Conservation (phyloP, 116 monocot species). For the Zostera marina region DNA sequence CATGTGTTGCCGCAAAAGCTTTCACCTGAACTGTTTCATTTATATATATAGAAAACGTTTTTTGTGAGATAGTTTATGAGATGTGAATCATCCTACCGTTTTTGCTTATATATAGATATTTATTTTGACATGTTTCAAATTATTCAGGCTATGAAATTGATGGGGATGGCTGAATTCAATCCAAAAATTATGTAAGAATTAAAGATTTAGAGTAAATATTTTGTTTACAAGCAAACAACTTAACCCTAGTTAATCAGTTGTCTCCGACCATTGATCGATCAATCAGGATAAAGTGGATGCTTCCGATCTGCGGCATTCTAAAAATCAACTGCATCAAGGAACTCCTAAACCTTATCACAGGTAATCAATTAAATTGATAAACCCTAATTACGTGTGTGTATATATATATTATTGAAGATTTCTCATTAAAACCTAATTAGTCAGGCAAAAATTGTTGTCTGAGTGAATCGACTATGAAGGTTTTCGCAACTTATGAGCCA, state of each 20-base stretch:
- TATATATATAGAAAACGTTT: not conserved
- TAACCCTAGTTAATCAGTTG: too few species aligned
- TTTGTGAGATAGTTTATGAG: not conserved
- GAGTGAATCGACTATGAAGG: constrained; percentile 32
- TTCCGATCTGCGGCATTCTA: too few species aligned
- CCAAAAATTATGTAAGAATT: constrained; percentile 33
- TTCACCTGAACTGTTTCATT: not conserved
- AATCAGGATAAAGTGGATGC: not conserved
- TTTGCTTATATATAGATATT: too few species aligned
- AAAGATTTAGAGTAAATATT: too few species aligned
- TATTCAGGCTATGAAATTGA: constrained; percentile 28
- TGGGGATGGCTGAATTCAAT: constrained; percentile 73
- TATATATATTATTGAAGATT: not conserved
- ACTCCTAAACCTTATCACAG: constrained; percentile 40
- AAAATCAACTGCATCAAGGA: too few species aligned
- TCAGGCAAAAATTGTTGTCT: constrained; percentile 70
- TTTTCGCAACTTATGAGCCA: constrained; percentile 41
- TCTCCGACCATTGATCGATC: too few species aligned
- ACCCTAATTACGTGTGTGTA: not conserved
- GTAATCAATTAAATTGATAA: constrained; percentile 9
- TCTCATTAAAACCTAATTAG: not conserved
- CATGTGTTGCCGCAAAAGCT: not conserved
- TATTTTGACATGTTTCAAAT: too few species aligned
- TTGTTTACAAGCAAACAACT: too few species aligned
- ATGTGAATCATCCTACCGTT: too few species aligned